phyloP scores from a whole-genome alignment of 1,284 basidiomycete genomes.

The Pseudozyma pruni region DNA sequence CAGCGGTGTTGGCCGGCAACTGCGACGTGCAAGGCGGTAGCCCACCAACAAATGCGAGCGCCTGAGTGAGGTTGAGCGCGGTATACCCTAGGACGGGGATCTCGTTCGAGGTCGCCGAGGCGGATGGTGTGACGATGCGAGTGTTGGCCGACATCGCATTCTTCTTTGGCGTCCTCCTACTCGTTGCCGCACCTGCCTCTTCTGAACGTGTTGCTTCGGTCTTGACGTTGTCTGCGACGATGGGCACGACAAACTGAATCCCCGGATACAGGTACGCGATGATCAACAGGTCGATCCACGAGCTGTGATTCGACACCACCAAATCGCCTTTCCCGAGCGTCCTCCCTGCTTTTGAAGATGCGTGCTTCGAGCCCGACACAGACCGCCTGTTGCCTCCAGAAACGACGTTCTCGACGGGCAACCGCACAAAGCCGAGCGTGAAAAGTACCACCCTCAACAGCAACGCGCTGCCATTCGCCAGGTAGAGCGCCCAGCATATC shows the following conservation, averaged over 20 bases:
- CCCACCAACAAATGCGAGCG: constrained; percentile 5
- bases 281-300: constrained; percentile 60
- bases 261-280: constrained; percentile 50
- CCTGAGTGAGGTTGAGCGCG: constrained; percentile 1
- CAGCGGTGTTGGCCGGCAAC: background rate
- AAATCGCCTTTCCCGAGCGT: constrained; percentile 49
- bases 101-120: constrained; percentile 9
- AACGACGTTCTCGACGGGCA: constrained; percentile 4
- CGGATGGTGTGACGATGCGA: constrained; percentile 24
- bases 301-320: constrained; percentile 61
- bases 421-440: constrained; percentile 9
- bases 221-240: constrained; percentile 8
- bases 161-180: constrained; percentile 37
- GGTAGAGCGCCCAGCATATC: constrained; percentile 12
- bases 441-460: constrained; percentile 13
- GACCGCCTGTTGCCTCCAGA: background rate
- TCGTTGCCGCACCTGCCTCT: background rate
- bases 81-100: constrained; percentile 14
- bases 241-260: constrained; percentile 17
- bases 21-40: constrained; percentile 17
- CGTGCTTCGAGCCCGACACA: too few species aligned
- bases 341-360: background rate
- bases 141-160: constrained; percentile 47
- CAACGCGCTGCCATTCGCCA: background rate
- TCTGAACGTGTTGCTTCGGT: background rate